Base-by-base conservation (phyloP, 768 basidiomycete species). In the Podaxis sp. region DNA sequence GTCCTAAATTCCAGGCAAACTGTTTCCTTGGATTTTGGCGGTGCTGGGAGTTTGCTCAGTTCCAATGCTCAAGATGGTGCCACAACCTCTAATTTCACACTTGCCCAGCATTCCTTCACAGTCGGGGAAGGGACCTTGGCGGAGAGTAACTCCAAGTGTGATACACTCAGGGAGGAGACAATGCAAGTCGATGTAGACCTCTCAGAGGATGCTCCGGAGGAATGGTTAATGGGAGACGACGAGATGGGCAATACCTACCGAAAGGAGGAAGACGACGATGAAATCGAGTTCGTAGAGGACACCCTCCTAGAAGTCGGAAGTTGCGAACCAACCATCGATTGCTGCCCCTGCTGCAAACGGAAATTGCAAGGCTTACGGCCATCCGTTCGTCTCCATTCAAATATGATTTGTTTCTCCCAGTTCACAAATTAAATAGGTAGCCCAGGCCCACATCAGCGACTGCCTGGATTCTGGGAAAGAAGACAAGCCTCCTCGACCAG, bases 191-290 rank as follows among this genome's bases (percentile, higher is more conserved):
- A 74, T 58, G 67, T 75, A 30, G 72, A 75, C 55, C 57, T 75
- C 9, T 72, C 72, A 13, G 54, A 69, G 54, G 73, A 73, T 60
- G 85, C 86, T 6, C 93, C 92, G 91, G 84, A 78, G 48, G 61
- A 55, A 11, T 62, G 61, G 61, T 44, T 62, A 44, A 86, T 77
- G 68, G 90, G 85, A 11, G 92, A 93, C 67, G 93, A 94, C 66
- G 93, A 79, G 65, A 66, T 64, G 51, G 71, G 60, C 5, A 70
- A 64, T 28, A 54, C 63, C 12, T 42, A 51, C 22, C 49, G 57
- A 19, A 59, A 61, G 24, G 63, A 71, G 15, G 70, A 73, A n/a
- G 66, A 74, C 17, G 71, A 72, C 22, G 73, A 72, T 15, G 66
- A 69, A 46, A 19, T 52, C 38, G 62, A 49, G 61, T 57, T 54